phyloP scores from a whole-genome alignment of 805 yeast genomes.

The Clavispora carvajalis region DNA sequence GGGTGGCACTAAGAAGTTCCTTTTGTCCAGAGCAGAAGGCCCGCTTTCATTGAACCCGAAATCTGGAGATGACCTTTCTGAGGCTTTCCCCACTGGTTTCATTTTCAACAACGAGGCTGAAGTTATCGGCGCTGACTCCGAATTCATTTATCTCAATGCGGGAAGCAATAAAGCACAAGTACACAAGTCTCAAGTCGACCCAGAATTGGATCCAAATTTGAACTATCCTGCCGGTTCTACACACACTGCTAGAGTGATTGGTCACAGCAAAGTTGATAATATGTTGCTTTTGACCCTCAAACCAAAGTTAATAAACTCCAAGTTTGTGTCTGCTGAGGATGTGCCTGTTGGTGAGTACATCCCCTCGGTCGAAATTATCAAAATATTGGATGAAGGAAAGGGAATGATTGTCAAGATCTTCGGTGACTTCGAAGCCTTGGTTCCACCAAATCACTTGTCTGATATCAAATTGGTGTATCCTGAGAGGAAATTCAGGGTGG shows the following conservation, averaged over 20 bases:
- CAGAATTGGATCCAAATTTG: slow-evolving; percentile 38
- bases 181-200: slow-evolving; percentile 67
- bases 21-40: slow-evolving; percentile 60
- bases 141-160: slow-evolving; percentile 52
- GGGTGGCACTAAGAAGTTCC: slow-evolving; percentile 51
- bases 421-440: slow-evolving; percentile 67
- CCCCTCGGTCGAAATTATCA: slow-evolving; percentile 46
- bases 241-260: slow-evolving; percentile 74
- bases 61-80: slow-evolving; percentile 29
- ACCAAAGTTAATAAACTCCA: slow-evolving; percentile 54
- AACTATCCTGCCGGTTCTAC: slow-evolving; percentile 58
- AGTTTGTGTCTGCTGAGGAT: slow-evolving; percentile 65
- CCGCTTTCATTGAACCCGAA: slow-evolving; percentile 33
- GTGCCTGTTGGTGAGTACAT: slow-evolving; percentile 71
- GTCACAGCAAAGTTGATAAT: slow-evolving; percentile 63
- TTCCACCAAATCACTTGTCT: slow-evolving; percentile 70
- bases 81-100: slow-evolving; percentile 78
- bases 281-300: slow-evolving; percentile 65
- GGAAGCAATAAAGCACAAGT: slow-evolving; percentile 67
- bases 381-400: slow-evolving; percentile 47
- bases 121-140: slow-evolving; percentile 54
- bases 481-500: slow-evolving; percentile 85
- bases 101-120: slow-evolving; percentile 50
- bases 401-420: slow-evolving; percentile 68
- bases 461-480: slow-evolving; percentile 84